Conservation (phyloP, 805 yeast genomes). For the Saccharomycopsis synnaedendra region DNA sequence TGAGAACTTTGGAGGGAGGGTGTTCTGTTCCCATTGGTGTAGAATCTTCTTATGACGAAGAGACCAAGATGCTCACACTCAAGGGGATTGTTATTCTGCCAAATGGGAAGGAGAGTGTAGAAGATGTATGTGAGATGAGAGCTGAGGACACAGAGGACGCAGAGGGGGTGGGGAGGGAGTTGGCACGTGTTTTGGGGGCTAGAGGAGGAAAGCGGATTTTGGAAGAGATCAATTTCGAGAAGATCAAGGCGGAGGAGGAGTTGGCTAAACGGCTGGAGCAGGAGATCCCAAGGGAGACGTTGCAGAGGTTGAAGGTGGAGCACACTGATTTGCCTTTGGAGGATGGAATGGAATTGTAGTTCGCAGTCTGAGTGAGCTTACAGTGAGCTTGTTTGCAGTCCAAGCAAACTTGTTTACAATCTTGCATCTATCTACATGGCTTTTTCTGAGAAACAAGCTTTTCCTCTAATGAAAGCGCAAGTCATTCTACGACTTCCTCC, state of each 20-base stretch:
- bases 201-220: conserved; percentile 79
- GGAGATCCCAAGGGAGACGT: conserved; percentile 13
- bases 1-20: conserved; percentile 91
- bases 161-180: conserved; percentile 49
- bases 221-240: conserved; percentile 66
- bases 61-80: conserved; percentile 35
- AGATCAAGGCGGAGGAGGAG: conserved; percentile 26
- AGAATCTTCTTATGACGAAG: conserved; percentile 39
- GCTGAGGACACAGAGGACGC: conserved; percentile 41
- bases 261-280: conserved; percentile 15
- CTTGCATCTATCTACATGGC: no score
- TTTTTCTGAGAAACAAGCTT: no score
- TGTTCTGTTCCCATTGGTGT: conserved; percentile 98
- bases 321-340: conserved; percentile 15
- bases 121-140: conserved; percentile 31
- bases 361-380: no score
- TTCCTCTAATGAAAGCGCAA: no score
- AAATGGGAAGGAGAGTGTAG: conserved; percentile 66
- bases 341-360: conserved; percentile 14
- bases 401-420: no score
- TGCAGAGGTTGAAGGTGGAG: conserved; percentile 15
- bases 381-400: no score
- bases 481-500: no score
- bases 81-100: conserved; percentile 74
- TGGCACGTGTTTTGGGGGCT: conserved; percentile 56